A percentile compares a stretch with the other conserved stretches of the same genome.
phyloP scores from a whole-genome alignment of 129 eudicot species.

The Artemisia tridentata region DNA sequence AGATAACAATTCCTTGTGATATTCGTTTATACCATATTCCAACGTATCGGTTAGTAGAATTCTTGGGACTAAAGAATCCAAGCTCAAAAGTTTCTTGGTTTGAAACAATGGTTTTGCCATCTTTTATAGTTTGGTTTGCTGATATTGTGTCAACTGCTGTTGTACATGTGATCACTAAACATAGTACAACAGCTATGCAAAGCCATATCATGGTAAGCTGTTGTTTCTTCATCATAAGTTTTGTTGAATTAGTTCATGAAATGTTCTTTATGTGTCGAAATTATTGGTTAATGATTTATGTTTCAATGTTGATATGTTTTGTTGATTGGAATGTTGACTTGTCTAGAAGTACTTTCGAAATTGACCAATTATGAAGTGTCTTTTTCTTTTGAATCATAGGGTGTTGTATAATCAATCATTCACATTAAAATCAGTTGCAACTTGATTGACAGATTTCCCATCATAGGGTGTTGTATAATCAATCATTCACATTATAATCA shows the following conservation, averaged over 20 bases:
- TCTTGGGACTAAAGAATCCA: conserved; percentile 34
- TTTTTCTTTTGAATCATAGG: no score
- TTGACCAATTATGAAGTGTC: neutral
- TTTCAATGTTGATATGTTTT: conserved; percentile 4
- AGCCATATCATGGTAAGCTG: neutral
- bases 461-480: no score
- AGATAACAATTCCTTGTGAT: conserved; percentile 31
- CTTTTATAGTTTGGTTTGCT: conserved; percentile 36
- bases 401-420: neutral
- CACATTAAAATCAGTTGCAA: neutral
- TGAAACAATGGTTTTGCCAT: conserved; percentile 35
- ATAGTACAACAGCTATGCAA: conserved; percentile 25
- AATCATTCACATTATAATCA: no score
- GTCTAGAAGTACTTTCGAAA: neutral
- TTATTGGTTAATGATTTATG: neutral
- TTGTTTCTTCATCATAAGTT: conserved; percentile 17
- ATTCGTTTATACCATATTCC: conserved; percentile 51
- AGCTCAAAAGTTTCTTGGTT: conserved; percentile 31
- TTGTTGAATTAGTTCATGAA: neutral
- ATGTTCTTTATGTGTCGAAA: neutral
- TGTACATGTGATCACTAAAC: conserved; percentile 15
- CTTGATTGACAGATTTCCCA: no score
- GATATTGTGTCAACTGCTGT: conserved; percentile 32
- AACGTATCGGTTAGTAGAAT: conserved; percentile 35
- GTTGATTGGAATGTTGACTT: conserved; percentile 19